Conservation (phyloP, 179 eudicot species). For the Dionaea muscipula region DNA sequence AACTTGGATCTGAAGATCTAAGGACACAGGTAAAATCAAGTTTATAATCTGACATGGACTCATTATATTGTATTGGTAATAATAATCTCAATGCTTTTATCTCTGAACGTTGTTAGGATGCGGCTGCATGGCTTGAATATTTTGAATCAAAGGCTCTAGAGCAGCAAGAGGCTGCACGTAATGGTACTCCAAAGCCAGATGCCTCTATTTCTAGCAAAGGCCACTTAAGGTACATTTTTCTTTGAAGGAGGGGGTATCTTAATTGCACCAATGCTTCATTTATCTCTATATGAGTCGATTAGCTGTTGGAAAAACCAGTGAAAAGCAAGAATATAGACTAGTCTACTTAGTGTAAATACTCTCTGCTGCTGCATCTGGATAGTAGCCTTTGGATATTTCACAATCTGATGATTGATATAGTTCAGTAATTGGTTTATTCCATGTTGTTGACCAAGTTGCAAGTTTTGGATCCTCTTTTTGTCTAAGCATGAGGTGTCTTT, state of each 20-base stretch:
- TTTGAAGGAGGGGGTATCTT: neutral
- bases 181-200: conserved; percentile 94
- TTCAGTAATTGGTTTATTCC: neutral
- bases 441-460: too few relatives aligned
- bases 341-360: conserved; percentile 40
- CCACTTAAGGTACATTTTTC: conserved; percentile 51
- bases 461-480: too few relatives aligned
- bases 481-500: too few relatives aligned
- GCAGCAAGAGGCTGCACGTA: conserved; percentile 98
- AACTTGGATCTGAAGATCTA: conserved; percentile 90
- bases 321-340: conserved; percentile 9
- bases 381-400: neutral
- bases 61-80: conserved; percentile 7
- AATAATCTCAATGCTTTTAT: conserved; percentile 2
- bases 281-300: too few relatives aligned
- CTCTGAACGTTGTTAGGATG: conserved; percentile 41
- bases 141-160: conserved; percentile 94
- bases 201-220: conserved; percentile 99
- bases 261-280: too few relatives aligned
- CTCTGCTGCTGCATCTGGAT: conserved; percentile 1
- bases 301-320: neutral
- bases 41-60: conserved; percentile 1
- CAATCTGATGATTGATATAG: neutral
- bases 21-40: conserved; percentile 62
- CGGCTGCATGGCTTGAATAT: conserved; percentile 99